Evolutionary conservation across 495 filamentous ascomycete species (phyloP).

Genomic region (Aspergillus asperescens): DNA sequence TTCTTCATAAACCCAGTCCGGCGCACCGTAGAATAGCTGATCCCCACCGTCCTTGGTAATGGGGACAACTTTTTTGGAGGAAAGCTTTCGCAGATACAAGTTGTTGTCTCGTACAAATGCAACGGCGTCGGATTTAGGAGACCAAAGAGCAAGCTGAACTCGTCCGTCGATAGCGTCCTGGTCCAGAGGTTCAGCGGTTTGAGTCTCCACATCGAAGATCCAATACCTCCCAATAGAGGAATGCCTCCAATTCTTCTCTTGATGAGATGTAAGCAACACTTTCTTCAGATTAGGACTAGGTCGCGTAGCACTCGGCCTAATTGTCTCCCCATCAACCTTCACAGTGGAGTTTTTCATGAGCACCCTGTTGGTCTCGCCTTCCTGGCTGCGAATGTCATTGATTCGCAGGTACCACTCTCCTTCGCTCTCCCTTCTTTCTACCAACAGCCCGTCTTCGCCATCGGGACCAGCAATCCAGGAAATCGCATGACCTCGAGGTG

Average conservation of each 20-base stretch:
- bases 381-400: slow-evolving; percentile 69
- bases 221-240: slow-evolving; percentile 82
- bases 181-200: slow-evolving; percentile 73
- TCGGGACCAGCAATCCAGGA: slow-evolving; percentile 83
- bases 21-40: slow-evolving; percentile 92
- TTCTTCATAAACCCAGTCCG: slow-evolving; percentile 99
- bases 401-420: slow-evolving; percentile 72
- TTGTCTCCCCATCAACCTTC: slow-evolving; percentile 44
- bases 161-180: slow-evolving; percentile 58
- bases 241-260: slow-evolving; percentile 76
- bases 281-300: slow-evolving; percentile 80
- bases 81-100: slow-evolving; percentile 70
- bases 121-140: slow-evolving; percentile 76
- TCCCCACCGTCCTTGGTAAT: slow-evolving; percentile 83
- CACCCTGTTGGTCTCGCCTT: slow-evolving; percentile 42
- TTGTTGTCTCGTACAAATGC: slow-evolving; percentile 87
- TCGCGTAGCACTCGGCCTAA: slow-evolving; percentile 55
- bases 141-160: slow-evolving; percentile 86
- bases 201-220: slow-evolving; percentile 86
- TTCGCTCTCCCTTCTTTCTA: slow-evolving; percentile 54
- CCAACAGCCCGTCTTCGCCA: slow-evolving; percentile 79
- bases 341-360: slow-evolving; percentile 70
- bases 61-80: slow-evolving; percentile 52
- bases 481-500: slow-evolving; percentile 60
- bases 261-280: slow-evolving; percentile 70